Base-by-base conservation (phyloP, 169 alveolate genomes). In the Cryptosporidium tyzzeri region DNA sequence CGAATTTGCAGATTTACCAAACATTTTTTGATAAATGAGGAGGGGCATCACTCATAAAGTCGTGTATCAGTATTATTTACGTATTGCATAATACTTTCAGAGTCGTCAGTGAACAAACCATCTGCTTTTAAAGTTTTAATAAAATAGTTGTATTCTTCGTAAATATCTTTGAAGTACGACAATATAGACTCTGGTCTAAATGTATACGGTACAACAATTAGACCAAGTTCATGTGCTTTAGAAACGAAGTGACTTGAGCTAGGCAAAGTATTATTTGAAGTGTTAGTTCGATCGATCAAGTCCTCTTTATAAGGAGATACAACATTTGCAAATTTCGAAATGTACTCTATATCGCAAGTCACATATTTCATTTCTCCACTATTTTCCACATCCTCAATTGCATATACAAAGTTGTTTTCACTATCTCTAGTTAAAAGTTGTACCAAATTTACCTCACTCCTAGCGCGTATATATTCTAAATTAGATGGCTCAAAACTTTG, bases 401-500 rank as follows among this genome's bases (percentile, higher is more conserved):
- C 80, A 80, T 65, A 80, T n/a, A 65, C 89, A 39, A 80, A 80
- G 26, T 69, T 59, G 16, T 62, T 59, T 80, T 80, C 23, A 23
- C 51, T 41, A 39, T 41, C 75, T 31, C 75, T 80, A 3, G 89
- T 41, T 10, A 80, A 21, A 21, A 80, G 75, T 62, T 80, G 89
- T 31, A 80, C 89, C 12, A 80, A 39, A 31, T 53, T 80, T 12
- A 80, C 21, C 23, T 80, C 68, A 26, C 89, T 80, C 59, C 41
- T 80, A 8, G 29, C 44, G 21, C 89, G 31, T 29, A 80, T 80
- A 48, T 80, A 80, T 80, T 62, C 65, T 50, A 80, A 53, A 26
- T 62, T 80, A 10, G 55, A 41, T 29, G 89, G 89, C 45, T 80
- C 89, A 29, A 80, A 80, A 65, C 89, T 80, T 35, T 80, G 89